Evolutionary conservation across 169 alveolate species (phyloP).

Genomic region (Plasmodium gallinaceum): DNA sequence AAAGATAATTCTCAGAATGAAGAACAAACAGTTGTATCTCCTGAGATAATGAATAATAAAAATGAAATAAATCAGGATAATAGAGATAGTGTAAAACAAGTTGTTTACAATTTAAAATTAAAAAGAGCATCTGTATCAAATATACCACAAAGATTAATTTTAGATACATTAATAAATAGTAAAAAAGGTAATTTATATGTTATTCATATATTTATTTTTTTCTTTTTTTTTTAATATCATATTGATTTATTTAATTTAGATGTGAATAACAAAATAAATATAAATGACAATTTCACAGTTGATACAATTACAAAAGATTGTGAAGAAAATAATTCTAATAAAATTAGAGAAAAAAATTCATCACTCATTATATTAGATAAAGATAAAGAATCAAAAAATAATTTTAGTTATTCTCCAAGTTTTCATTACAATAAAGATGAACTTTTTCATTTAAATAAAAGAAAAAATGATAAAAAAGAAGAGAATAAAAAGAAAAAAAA

Average conservation of each 20-base stretch:
- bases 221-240: background rate
- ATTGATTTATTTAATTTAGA: background rate
- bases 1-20: constrained; percentile 9
- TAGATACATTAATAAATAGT: background rate
- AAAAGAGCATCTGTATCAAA: constrained; percentile 28
- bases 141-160: constrained; percentile 6
- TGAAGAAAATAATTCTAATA: background rate
- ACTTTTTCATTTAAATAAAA: constrained; percentile 13
- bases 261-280: background rate
- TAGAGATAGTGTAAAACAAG: constrained; percentile 46
- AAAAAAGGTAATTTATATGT: background rate
- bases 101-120: constrained; percentile 51
- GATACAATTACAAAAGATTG: background rate
- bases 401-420: background rate
- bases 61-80: background rate
- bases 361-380: background rate
- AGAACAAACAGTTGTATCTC: background rate
- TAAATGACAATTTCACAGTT: background rate
- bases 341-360: background rate
- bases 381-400: constrained; percentile 23
- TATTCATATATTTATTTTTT: background rate
- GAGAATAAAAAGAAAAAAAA: background rate
- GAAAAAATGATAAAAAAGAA: background rate
- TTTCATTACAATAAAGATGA: constrained; percentile 9
- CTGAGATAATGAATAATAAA: background rate